Evolutionary conservation across 139 green algal species (phyloP).

Genomic region (Tetradesmus lagerheimii): DNA sequence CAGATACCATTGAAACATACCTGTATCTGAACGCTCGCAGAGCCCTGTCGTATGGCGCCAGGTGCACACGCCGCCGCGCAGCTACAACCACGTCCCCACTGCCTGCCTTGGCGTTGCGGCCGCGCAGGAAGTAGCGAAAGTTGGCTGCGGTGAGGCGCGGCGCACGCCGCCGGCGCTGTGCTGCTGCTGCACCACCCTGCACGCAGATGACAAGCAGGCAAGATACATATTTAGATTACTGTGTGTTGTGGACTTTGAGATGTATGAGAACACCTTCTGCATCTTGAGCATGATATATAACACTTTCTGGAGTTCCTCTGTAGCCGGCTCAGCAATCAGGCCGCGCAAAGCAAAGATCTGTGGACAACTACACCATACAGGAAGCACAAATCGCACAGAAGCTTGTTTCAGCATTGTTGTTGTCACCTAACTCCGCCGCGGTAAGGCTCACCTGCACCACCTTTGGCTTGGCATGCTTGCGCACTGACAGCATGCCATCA

Average conservation of each 20-base stretch:
- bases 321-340: no score
- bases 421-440: no score
- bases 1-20: background rate
- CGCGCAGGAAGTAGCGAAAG: constrained; percentile 90
- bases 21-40: constrained; percentile 74
- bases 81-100: constrained; percentile 72
- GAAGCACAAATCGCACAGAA: no score
- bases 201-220: background rate
- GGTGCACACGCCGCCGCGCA: constrained; percentile 51
- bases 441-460: constrained; percentile 28
- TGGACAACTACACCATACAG: no score
- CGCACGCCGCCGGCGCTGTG: background rate
- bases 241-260: background rate
- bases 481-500: constrained; percentile 82
- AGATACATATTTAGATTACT: background rate
- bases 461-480: constrained; percentile 59
- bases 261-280: no score
- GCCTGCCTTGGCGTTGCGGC: constrained; percentile 69
- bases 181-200: constrained; percentile 14
- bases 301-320: no score
- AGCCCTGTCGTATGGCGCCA: constrained; percentile 83
- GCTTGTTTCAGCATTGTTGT: no score
- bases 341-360: no score
- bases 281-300: no score
- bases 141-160: constrained; percentile 76